These are phyloP conservation scores for Apiotrichum domesticum DNA, from an alignment of 1,284 basidiomycete species.

Conservation along the genomic window DNA sequence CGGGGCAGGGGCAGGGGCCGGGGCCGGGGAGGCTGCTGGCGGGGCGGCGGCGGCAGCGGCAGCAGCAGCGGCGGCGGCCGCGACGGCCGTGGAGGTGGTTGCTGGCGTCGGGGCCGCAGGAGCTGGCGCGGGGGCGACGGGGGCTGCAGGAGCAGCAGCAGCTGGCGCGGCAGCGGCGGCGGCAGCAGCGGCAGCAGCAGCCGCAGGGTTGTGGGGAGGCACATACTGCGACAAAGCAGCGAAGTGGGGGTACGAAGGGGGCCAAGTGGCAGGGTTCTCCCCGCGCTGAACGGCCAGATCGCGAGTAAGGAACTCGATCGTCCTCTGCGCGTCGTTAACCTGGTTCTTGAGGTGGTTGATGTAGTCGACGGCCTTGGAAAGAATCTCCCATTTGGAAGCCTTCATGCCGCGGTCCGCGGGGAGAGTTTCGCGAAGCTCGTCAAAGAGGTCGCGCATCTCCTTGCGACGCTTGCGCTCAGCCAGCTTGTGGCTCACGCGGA, in stretches of 20 bases:
- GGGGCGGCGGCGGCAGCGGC: background rate
- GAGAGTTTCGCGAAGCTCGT: slow-evolving; percentile 82
- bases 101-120: slow-evolving; percentile 7
- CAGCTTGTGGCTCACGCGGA: slow-evolving; percentile 87
- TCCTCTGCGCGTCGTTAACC: slow-evolving; percentile 11
- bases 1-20: slow-evolving; percentile 11
- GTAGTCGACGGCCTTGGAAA: slow-evolving; percentile 23
- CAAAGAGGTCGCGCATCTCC: slow-evolving; percentile 96
- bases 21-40: slow-evolving; percentile 8
- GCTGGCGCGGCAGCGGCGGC: slow-evolving; percentile 7
- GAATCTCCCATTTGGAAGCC: slow-evolving; percentile 61
- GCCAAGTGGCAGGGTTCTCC: slow-evolving; percentile 12
- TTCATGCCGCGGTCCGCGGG: slow-evolving; percentile 89
- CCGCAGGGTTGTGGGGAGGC: slow-evolving; percentile 15
- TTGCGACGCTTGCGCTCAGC: slow-evolving; percentile 90
- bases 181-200: slow-evolving; percentile 13
- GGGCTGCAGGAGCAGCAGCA: slow-evolving; percentile 12
- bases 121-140: slow-evolving; percentile 13
- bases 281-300: slow-evolving; percentile 14
- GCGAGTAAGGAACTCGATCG: slow-evolving; percentile 12
- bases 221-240: slow-evolving; percentile 13
- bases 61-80: slow-evolving; percentile 9
- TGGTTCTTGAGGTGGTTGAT: slow-evolving; percentile 19
- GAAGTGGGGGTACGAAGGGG: slow-evolving; percentile 16
- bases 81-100: background rate